Conservation (phyloP, 2,329 filamentous ascomycete genomes). For the Fusarium sp. region DNA sequence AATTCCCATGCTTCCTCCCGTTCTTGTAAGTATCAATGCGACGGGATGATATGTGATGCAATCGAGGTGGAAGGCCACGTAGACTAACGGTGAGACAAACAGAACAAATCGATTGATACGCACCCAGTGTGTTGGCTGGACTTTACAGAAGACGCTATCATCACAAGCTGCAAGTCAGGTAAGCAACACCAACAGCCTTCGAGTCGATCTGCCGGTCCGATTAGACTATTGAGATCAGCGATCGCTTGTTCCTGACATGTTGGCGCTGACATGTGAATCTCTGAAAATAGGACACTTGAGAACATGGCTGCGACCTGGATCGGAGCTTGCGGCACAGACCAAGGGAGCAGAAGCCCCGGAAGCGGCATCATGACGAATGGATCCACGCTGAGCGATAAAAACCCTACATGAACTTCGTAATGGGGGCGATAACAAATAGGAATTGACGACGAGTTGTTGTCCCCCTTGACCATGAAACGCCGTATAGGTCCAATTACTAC, state of each 20-base stretch:
- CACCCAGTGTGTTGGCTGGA: conserved; percentile 90
- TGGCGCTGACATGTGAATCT: conserved; percentile 34
- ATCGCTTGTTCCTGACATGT: conserved; percentile 3
- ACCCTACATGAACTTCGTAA: conserved; percentile 13
- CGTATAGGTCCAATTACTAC: conserved; percentile 16
- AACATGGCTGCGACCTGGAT: conserved; percentile 75
- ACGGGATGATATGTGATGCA: neutral
- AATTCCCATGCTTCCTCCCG: conserved; percentile 88
- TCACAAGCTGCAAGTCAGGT: conserved; percentile 94
- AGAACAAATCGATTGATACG: conserved; percentile 85
- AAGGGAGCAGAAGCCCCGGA: conserved; percentile 35
- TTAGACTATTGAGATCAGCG: conserved; percentile 4
- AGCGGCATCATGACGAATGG: conserved; percentile 30
- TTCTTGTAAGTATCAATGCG: conserved; percentile 72
- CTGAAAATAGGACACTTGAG: conserved; percentile 73
- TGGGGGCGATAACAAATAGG: conserved; percentile 27
- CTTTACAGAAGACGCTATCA: conserved; percentile 93
- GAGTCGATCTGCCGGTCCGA: conserved; percentile 13
- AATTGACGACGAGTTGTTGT: conserved; percentile 15
- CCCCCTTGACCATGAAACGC: neutral
- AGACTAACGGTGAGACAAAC: conserved; percentile 28
- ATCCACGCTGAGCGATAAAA: conserved; percentile 22
- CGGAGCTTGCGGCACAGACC: conserved; percentile 42
- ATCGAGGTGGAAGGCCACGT: neutral
- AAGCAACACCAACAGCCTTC: conserved; percentile 51